Base-by-base conservation (phyloP, 768 basidiomycete genomes). In the Rhodotorula graminis region DNA sequence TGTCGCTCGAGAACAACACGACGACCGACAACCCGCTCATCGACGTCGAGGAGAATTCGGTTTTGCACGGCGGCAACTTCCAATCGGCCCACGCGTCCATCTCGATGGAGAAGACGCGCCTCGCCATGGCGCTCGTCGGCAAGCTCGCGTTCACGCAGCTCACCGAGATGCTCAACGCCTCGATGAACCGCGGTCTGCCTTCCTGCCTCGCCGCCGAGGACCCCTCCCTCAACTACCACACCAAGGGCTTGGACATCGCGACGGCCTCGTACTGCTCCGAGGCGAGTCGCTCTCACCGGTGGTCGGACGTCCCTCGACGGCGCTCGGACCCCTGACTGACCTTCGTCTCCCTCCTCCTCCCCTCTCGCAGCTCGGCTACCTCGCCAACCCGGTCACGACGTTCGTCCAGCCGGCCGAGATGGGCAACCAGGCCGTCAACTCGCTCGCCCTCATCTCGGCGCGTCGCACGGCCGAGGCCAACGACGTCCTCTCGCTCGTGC, bases 371-470 rank as follows among this genome's bases (percentile, higher is more conserved):
- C 85, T 93, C 46, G 91, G 91, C 42, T 88, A 85, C 78, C 85
- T 92, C 37, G 91, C 89, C 29, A 90, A 87, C 82, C 91, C 92
- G 0, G 91, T 93, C 19, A n/a, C 46, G 7, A 75, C 69, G 0
- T 88, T 90, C 76, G 87, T 91, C 61, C 90, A 93, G 77, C 89
- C 88, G 3, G 91, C 91, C 2, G 91, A 93, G 82, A 91, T 92
- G 89, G 90, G 92, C 79, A 93, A 93, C 76, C 92, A 93, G 80
- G 89, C 92, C 57, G 86, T 93, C 81, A 93, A 93, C 80, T 92
- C 91, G 11, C 84, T 93, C 66, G 92, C 92, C 0, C 83, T 93
- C 74, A 87, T 93, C 65, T 92, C 91, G 27, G 90, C 87, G 33
- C 88, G 92, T 52, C 88, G 88, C 40, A 92, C 92, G 1, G 83